phyloP scores from a whole-genome alignment of 306 rosid genomes.

The Cucumis melo region DNA sequence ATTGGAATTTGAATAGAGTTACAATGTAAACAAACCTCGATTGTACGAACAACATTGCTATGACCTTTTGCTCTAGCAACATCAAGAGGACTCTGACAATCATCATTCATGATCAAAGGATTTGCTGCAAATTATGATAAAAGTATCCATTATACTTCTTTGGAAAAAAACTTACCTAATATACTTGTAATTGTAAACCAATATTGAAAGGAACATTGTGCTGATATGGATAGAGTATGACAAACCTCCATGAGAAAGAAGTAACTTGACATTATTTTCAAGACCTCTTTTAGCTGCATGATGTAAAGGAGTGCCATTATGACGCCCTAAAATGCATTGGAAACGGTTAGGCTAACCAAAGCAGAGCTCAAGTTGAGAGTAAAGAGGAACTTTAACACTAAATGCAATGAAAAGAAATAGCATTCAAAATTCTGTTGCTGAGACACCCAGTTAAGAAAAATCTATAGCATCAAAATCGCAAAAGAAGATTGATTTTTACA shows the following conservation, averaged over 20 bases:
- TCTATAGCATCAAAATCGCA: background rate
- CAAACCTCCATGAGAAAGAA: constrained; percentile 72
- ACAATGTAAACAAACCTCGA: constrained; percentile 44
- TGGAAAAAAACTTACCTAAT: background rate
- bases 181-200: background rate
- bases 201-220: background rate
- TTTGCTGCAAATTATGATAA: constrained; percentile 47
- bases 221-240: background rate
- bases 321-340: constrained; percentile 1
- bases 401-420: background rate
- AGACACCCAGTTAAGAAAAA: background rate
- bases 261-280: constrained; percentile 56
- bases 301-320: constrained; percentile 85
- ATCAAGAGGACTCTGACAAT: constrained; percentile 80
- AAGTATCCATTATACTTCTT: constrained; percentile 1
- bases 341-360: background rate
- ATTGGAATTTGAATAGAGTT: background rate
- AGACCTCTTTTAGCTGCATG: constrained; percentile 96
- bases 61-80: constrained; percentile 84
- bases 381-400: background rate
- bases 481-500: background rate
- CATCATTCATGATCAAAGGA: constrained; percentile 79
- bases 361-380: background rate
- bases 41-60: constrained; percentile 57
- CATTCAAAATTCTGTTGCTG: background rate